Evolutionary conservation across 768 basidiomycete species (phyloP), one percentile per base, ranked within the genome.

Genomic region (Leccinum boreale): DNA sequence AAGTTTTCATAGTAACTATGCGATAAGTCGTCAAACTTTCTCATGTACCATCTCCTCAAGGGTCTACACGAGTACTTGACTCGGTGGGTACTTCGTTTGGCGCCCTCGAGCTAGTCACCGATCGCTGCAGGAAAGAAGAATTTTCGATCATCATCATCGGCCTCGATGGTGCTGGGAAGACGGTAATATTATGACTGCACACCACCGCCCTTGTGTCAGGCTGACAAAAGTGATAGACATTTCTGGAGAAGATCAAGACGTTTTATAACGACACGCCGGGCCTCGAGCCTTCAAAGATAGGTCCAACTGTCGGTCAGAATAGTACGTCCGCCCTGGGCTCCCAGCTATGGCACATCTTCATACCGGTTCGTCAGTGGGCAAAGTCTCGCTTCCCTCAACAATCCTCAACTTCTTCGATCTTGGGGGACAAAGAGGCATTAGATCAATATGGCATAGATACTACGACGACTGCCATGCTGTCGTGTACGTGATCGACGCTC

Each of bases 401-500:
- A 89, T 96, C 28, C 83, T 98, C 26, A 92, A 93, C 68, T 98
- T 98, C 79, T 97, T 94, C 86, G 97, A 99, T 69, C 80, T 99
- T 10, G 96, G 97, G 11, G 96, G 96, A 0, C 96, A 98, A 69
- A 79, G 89, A 1, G 94, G 95, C 23, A 96, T 99, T 42, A 82
- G 96, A 28, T 88, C 86, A 35, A 96, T 99, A 62, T 98, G 96
- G 95, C 85, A 88, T 58, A 80, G 84, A 56, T 99, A 99, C 74
- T 98, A 96, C 71, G 89, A 92, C 55, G 94, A 98, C 70, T 97
- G 94, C 62, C 96, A 99, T 71, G 96, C 95, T 8, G 92, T 98
- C 47, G 93, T 90, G 42, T 99, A 92, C 65, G 90, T 98, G 52
- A 85, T 99, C 53, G 97, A 99, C 71, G 93, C 94, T 9, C 84